Base-by-base conservation (phyloP, 2,329 filamentous ascomycete species). In the Fusarium haematococcum region DNA sequence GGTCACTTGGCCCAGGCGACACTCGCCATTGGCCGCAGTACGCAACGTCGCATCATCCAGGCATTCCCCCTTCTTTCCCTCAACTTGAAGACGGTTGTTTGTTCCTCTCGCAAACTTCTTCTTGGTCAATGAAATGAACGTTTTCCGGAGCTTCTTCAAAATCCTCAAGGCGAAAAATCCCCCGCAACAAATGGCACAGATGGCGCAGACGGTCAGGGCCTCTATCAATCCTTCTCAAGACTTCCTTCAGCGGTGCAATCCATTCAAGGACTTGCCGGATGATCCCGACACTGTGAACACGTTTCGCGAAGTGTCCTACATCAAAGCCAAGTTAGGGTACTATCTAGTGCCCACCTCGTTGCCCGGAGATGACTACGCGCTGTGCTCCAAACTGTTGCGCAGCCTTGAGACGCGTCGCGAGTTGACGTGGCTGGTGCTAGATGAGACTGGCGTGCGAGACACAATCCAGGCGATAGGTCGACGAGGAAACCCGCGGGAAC, bases 361-460 rank as follows among this genome's bases (percentile, higher is more conserved):
- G 6, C 71, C 71, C 0, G 70, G 70, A 1, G 71, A 73, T 25
- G 71, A 73, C 7, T 73, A 73, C 35, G 14, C 60, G 1, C 60
- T 73, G 3, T 73, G 71, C 45, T 73, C 71, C 1, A 64, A 61
- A 16, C 50, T 73, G 8, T 10, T 73, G 32, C 70, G 59, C 33
- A 73, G 70, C 48, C 56, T 73, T 30, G 71, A 73, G 30, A 73
- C 70, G 30, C 68, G 71, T 6, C 71, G 67, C 25, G 70, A 73
- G 52, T 45, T 73, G 8, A 68, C 71, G 1, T 74, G 71, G 70
- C 1, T 73, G 6, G 67, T 73, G 1, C 54, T 73, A 0, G 30
- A 62, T 11, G 71, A 73, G n/a, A 73, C 70, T 27, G 70, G 66
- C 18, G 45, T 71, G 11, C 59, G 14, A 18, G 63, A 71, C 23